Conservation (phyloP, 164 flowering plant genomes). For the Sedum album region DNA sequence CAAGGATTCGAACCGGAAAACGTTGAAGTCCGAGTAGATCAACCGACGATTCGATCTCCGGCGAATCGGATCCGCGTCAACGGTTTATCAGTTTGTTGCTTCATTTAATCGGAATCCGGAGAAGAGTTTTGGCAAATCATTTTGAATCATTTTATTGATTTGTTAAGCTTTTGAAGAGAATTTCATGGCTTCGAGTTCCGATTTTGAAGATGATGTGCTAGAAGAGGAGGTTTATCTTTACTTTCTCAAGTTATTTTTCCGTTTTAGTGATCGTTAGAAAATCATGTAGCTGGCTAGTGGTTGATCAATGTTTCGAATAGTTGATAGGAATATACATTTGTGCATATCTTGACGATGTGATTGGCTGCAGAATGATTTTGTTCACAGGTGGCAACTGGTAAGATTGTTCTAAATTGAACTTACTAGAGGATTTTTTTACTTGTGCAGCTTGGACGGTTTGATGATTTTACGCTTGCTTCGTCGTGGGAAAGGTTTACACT, state of each 20-base stretch:
- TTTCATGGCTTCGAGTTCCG: conserved; percentile 2
- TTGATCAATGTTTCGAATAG: background rate
- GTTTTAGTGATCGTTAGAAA: background rate
- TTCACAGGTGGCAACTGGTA: no score
- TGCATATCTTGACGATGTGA: no score
- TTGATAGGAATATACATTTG: no score
- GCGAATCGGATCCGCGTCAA: background rate
- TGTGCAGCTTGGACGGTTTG: conserved; percentile 70
- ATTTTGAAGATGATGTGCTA: background rate
- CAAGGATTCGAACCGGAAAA: background rate
- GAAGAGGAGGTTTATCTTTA: background rate
- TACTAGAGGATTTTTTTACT: no score
- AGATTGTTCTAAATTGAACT: no score
- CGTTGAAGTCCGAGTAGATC: no score
- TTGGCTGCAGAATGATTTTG: no score
- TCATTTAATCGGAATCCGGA: no score
- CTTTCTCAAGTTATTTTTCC: background rate
- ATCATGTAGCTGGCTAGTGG: background rate
- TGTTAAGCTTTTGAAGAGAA: background rate
- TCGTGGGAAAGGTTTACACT: conserved; percentile 80
- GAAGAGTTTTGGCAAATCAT: no score
- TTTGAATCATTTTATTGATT: background rate
- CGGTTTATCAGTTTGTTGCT: background rate
- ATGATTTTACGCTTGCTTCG: conserved; percentile 95
- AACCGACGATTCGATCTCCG: background rate